Percentiles rank a stretch among this genome's conserved stretches.
These are phyloP conservation scores for Mycena filopes DNA, from an alignment of 768 basidiomycete species.

Conservation along the genomic window DNA sequence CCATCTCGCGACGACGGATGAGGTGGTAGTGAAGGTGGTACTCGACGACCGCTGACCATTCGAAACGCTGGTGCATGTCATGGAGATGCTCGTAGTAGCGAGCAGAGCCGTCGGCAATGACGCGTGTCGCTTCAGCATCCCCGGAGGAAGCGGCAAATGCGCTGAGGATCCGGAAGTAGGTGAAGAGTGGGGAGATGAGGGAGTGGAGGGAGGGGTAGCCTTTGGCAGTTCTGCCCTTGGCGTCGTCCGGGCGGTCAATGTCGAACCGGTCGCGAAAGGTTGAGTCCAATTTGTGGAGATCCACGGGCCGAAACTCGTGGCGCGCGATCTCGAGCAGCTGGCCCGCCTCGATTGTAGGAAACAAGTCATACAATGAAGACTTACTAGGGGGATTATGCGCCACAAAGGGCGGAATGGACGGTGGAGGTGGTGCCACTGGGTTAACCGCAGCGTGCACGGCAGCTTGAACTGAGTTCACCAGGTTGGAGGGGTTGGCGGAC, in stretches of 20 bases:
- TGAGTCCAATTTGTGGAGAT: not conserved
- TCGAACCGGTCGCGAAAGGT: not conserved
- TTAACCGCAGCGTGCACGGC: not conserved
- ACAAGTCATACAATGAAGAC: not conserved
- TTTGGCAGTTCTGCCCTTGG: not conserved
- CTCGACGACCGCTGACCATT: not conserved
- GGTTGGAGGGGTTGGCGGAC: not conserved
- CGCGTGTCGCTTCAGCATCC: not conserved
- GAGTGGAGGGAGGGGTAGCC: not conserved
- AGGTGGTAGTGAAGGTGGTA: not conserved
- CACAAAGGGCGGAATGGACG: too few species aligned
- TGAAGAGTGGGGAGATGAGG: not conserved
- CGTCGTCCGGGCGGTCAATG: not conserved
- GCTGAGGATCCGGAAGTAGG: not conserved
- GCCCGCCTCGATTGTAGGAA: not conserved
- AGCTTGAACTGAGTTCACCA: not conserved
- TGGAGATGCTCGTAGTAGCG: not conserved
- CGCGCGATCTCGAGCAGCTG: conserved; percentile 5
- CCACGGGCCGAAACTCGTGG: not conserved
- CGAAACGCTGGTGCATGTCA: not conserved
- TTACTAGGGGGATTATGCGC: not conserved
- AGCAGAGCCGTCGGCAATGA: not conserved
- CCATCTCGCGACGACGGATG: not conserved
- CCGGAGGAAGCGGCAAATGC: not conserved
- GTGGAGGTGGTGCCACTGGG: too few species aligned